Conservation (phyloP, 2,329 filamentous ascomycete species). For the Plenodomus biglobosus region DNA sequence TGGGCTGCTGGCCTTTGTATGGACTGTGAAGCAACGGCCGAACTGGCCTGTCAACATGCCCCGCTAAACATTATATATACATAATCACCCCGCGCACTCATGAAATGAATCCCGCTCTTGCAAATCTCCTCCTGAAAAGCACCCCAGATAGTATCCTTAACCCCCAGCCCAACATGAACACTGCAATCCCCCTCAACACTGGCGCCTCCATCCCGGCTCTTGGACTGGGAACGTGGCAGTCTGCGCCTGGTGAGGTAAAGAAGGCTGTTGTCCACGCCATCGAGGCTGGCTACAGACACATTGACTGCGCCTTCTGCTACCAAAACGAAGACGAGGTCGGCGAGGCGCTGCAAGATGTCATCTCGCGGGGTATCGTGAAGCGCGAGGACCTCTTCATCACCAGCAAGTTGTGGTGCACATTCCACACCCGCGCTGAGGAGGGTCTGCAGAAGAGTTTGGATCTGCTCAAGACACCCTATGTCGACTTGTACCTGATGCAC, state of each 20-base stretch:
- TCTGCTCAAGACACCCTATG: constrained; percentile 73
- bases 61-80: constrained; percentile 32
- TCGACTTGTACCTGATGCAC: constrained; percentile 81
- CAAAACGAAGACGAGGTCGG: constrained; percentile 84
- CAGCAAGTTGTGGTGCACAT: constrained; percentile 83
- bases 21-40: constrained; percentile 9
- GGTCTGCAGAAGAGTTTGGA: constrained; percentile 72
- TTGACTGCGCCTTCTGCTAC: constrained; percentile 77
- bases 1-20: no score
- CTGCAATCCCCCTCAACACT: constrained; percentile 44
- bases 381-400: constrained; percentile 81
- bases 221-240: constrained; percentile 46
- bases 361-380: constrained; percentile 67
- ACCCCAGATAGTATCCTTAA: constrained; percentile 42
- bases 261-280: constrained; percentile 52
- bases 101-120: constrained; percentile 49
- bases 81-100: constrained; percentile 16
- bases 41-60: constrained; percentile 1
- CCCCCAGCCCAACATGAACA: constrained; percentile 45
- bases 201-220: constrained; percentile 45
- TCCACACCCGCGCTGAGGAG: constrained; percentile 68
- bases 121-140: constrained; percentile 44
- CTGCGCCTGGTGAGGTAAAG: constrained; percentile 50
- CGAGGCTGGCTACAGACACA: constrained; percentile 54
- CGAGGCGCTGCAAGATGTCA: constrained; percentile 71